These are phyloP conservation scores for Candida sanyiensis DNA, from an alignment of 805 yeast genomes.

Conservation along the genomic window DNA sequence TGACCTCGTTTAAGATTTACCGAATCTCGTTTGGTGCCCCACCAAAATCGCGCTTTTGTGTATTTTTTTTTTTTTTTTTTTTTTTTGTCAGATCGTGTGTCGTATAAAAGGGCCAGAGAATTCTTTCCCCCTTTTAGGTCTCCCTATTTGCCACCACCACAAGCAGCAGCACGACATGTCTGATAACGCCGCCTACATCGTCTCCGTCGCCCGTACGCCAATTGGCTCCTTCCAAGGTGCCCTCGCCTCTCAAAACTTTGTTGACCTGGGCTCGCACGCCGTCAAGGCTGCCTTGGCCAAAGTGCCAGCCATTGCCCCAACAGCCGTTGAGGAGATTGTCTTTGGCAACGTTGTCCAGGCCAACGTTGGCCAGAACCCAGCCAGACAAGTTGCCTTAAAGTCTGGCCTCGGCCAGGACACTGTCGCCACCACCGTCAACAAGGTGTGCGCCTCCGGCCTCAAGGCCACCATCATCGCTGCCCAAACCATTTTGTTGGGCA, in stretches of 20 bases:
- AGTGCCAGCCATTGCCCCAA: conserved; percentile 74
- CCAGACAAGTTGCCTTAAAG: conserved; percentile 91
- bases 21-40: too few relatives aligned
- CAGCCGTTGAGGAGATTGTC: conserved; percentile 79
- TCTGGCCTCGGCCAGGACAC: conserved; percentile 80
- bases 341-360: conserved; percentile 94
- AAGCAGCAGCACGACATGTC: too few relatives aligned
- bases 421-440: conserved; percentile 87
- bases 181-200: conserved; percentile 66
- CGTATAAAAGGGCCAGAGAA: too few relatives aligned
- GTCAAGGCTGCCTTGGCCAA: conserved; percentile 82
- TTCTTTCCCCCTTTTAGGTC: too few relatives aligned
- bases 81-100: too few relatives aligned
- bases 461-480: conserved; percentile 88
- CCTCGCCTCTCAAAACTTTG: conserved; percentile 65
- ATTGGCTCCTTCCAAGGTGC: conserved; percentile 91
- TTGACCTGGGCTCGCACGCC: conserved; percentile 89
- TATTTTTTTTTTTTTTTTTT: too few relatives aligned
- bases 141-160: too few relatives aligned
- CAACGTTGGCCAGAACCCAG: conserved; percentile 95
- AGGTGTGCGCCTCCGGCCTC: conserved; percentile 96
- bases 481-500: conserved; percentile 81
- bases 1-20: too few relatives aligned
- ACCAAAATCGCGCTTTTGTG: too few relatives aligned
- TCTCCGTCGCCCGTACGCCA: conserved; percentile 90